Base-by-base conservation (phyloP, 805 yeast genomes). In the Tanozyma kutaoensis region DNA sequence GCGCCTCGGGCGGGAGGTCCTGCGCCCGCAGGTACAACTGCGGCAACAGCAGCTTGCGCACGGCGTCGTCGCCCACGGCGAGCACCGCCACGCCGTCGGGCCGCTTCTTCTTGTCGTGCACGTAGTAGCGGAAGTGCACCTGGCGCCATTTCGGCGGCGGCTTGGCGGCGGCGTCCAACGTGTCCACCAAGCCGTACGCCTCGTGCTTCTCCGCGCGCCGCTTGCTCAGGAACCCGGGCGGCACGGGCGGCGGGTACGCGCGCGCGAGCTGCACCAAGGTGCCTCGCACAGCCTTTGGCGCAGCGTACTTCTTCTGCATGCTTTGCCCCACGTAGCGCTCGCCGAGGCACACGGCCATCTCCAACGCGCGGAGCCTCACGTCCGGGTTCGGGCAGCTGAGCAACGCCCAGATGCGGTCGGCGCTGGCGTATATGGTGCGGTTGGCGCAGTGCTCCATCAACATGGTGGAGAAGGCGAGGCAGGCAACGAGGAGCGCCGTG, bases 381-480 rank as follows among this genome's bases (percentile, higher is more conserved):
- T 62, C 61, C 17, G 77, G 50, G 7, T 77, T 69, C 11, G 75
- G 72, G 11, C 76, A 62, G 29, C 66, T 66, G 24, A 82, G 43
- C 34, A 85, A 50, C 23, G 58, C 55, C 32, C 62, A 69, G 29
- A 85, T 59, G 20, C 74, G 58, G 26, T 75, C 76, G 12, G 69
- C 52, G 13, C 84, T 73, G n/a, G 73, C 57, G 46, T 80, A 85
- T 14, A 80, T 59, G 27, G 67, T 65, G 34, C 81, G 62, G 39
- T 76, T 74, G 16, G 72, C 59, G 28, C 91, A 76, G 39, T 78
- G 71, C 22, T 76, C 79, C 24, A 86, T 52, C 18, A 86, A 51
- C 27, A 69, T 49, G 19, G 66, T 58, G 0, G 88, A 66, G 42
- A 80, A 82, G 5, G 64, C 56, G 26, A 81, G 52, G 24, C 82